Base-by-base conservation (phyloP, 2,329 filamentous ascomycete genomes). In the Hypoxylon sp. region DNA sequence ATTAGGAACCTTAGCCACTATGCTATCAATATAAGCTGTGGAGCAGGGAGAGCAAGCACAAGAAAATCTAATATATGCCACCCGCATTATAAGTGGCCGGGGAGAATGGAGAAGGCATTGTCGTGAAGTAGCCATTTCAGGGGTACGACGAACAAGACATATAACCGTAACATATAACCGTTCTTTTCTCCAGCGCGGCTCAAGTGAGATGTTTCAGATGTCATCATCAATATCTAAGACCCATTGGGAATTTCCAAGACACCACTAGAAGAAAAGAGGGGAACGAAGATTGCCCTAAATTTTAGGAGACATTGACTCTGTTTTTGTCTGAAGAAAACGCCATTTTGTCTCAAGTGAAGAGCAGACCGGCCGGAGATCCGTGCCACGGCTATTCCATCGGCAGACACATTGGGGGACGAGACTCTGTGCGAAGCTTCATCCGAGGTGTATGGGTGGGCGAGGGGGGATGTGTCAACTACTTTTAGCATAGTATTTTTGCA, bases 111-210 rank as follows among this genome's bases (percentile, higher is more conserved):
- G 37, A 58, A 53, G 52, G 62, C 54, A 52, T 48, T 56, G 43
- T 59, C 61, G 48, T 50, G 43, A 55, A 30, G 30, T 29, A 57
- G 53, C 52, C 52, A 12, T 43, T 45, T 51, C 56, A 63, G 67
- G 67, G 63, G 63, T 59, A 46, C 23, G 59, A 58, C 29, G 41
- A n/a, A 62, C 54, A 32, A 68, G 61, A 67, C 67, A 69, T 60
- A 69, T 69, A 67, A 64, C 67, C 67, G 61, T 63, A 52, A 67
- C 64, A 69, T 63, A 68, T 68, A 67, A 65, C 67, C 61, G 67
- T 57, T n/a, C 54, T 63, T 70, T 64, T 63, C 61, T 65, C 61
- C 64, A 63, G 61, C 58, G 67, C 64, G 67, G 67, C 67, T 70
- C 67, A 70, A 70, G 67, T 70, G 65, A 68, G 58, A 63, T 64